Conservation (phyloP, 495 filamentous ascomycete species). For the Neurospora hispaniola region DNA sequence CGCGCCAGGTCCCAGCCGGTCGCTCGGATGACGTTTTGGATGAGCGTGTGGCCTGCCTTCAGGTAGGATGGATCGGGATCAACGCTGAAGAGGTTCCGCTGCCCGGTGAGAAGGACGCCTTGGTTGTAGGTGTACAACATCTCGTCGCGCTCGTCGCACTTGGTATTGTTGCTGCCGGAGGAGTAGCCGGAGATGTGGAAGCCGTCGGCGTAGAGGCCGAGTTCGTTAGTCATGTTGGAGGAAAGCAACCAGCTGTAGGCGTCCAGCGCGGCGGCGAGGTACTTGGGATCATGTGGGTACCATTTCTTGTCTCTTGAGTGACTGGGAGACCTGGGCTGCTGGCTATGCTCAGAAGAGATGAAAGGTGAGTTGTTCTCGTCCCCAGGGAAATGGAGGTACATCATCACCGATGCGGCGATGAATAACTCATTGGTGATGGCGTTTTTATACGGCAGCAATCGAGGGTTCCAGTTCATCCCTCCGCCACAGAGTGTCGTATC, state of each 20-base stretch:
- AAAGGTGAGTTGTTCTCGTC: conserved; percentile 66
- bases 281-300: conserved; percentile 48
- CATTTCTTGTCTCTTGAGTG: conserved; percentile 5
- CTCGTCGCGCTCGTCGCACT: conserved; percentile 71
- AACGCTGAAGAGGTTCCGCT: conserved; percentile 66
- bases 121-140: conserved; percentile 97
- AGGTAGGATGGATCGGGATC: conserved; percentile 61
- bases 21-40: conserved; percentile 59
- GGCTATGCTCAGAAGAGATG: conserved; percentile 1
- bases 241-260: conserved; percentile 69
- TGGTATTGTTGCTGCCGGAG: conserved; percentile 36
- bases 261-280: conserved; percentile 61
- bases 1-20: conserved; percentile 55
- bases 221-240: conserved; percentile 69
- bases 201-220: conserved; percentile 80
- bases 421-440: conserved; percentile 93
- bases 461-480: conserved; percentile 89
- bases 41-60: conserved; percentile 63
- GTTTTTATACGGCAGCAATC: conserved; percentile 82
- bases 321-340: background rate
- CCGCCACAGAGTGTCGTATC: conserved; percentile 72
- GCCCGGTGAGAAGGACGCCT: conserved; percentile 79
- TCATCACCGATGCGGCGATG: conserved; percentile 70
- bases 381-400: conserved; percentile 88
- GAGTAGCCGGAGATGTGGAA: conserved; percentile 73